Base-by-base conservation (phyloP, 805 yeast species). In the Sugiyamaella smithiae region DNA sequence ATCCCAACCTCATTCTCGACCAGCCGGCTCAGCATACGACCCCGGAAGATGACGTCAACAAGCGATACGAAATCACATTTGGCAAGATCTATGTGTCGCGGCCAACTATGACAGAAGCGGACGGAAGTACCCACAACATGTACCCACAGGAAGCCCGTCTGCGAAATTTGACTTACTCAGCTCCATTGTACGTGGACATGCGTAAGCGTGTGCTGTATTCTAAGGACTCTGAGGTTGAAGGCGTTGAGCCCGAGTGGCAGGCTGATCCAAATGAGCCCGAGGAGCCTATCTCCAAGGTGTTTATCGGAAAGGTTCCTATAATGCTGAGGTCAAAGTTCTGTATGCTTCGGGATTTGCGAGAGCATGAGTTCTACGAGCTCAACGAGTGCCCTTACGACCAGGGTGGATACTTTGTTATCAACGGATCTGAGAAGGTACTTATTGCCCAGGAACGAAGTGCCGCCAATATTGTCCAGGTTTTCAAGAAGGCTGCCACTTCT, bases 381-480 rank as follows among this genome's bases (percentile, higher is more conserved):
- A 90, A 93, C 69, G 99, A 93, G 71, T 93, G 99, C 72, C 99
- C 99, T 26, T 93, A 88, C 70, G 99, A 93, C 76, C 95, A 93
- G 95, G 99, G 99, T 69, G 99, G 99, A 54, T 93, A 93, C 70
- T 93, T 93, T 66, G 90, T 93, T 59, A 93, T 93, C 65, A 93
- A 93, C 72, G 99, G 99, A 61, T 88, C 97, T 17, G 99, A 93
- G 68, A 93, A 93, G 68, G 99, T 93, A 49, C 75, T 93, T 63
- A 93, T 93, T 73, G 99, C 99, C 26, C 99, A 93, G 72, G 99
- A 93, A 71, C 82, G 99, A 68, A 83, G 93, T 52, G 98, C 99
- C 11, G 99, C 99, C 43, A 93, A 93, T 66, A 93, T 93, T 57
- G 99, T 93, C 32, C 99, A 93, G 73, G 99, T 93, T 19, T 93